Base-by-base conservation (phyloP, 495 filamentous ascomycete genomes). In the Recurvomyces mirabilis region DNA sequence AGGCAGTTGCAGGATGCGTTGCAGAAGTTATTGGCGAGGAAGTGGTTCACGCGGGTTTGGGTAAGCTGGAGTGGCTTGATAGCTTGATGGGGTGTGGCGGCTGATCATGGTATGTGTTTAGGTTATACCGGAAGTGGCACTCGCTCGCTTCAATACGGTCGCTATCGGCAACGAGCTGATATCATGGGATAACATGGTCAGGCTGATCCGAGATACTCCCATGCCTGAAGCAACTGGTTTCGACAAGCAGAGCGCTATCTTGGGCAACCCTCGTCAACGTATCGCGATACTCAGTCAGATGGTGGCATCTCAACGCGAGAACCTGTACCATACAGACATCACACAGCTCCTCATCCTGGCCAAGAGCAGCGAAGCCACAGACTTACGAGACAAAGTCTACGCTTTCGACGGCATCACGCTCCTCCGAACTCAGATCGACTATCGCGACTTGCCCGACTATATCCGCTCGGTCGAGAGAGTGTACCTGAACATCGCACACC, bases 231-330 rank as follows among this genome's bases (percentile, higher is more conserved):
- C 30, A 1, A 11, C 10, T 1, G 41, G 41, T 32, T 50, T 50
- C 32, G 41, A 50, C 47, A 50, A 50, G 47, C 47, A 50, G 40
- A 38, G 19, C 3, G 40, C 34, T 9, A 14, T 50, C 1, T 41
- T 50, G 12, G 47, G 47, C 22, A 50, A 50, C 20, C 23, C 47
- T 3, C 28, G 47, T 2, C 47, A 50, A 25, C 47, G 47, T 6
- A 50, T 50, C 13, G 47, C 47, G 11, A 50, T 50, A 24, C 5
- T 50, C 15, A 43, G 37, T 4, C 47, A 50, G 20, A 50, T 50
- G 47, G 38, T 4, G 17, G 47, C 47, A 4, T 49, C 22, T 6
- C 47, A 50, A 18, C 28, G 38, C 15, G 29, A 37, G 15, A 28
- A 41, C 5, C 29, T 50, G 9, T 24, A 20, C 13, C 47, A 50